phyloP scores from a whole-genome alignment of 2,329 filamentous ascomycete genomes.

The Phyllosticta ampelicida region DNA sequence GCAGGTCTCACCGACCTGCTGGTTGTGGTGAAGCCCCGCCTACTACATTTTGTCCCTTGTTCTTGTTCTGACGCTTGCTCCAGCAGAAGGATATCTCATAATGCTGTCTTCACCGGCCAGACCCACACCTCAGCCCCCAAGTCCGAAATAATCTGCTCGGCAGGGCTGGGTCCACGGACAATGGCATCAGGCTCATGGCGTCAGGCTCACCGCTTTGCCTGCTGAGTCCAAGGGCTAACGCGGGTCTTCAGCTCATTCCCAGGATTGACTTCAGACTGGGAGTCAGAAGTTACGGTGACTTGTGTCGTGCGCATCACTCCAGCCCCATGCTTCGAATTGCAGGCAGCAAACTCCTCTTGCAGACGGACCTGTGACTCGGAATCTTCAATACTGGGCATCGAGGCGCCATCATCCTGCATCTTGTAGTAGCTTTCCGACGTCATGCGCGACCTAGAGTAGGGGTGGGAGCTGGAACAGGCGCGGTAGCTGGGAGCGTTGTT shows the following conservation, averaged over 20 bases:
- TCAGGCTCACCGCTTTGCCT: neutral
- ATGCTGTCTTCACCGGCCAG: no score
- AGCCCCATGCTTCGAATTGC: neutral
- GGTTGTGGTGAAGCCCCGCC: no score
- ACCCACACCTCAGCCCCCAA: no score
- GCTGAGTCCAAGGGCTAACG: neutral
- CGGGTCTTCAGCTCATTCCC: neutral
- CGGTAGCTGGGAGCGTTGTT: neutral
- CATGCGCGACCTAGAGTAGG: neutral
- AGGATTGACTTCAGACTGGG: neutral
- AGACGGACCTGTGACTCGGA: neutral
- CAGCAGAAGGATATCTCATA: no score
- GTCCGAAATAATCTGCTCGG: no score
- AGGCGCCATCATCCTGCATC: neutral
- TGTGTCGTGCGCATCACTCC: neutral
- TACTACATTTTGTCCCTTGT: no score
- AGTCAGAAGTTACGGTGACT: neutral
- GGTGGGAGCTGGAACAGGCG: neutral
- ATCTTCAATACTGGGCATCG: neutral
- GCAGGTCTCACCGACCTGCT: no score
- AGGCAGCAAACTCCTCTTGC: neutral
- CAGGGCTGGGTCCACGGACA: no score
- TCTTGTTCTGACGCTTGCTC: no score
- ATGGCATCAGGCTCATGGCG: no score
- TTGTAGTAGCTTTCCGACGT: neutral